phyloP scores from a whole-genome alignment of 306 rosid species.

The Cucurbita pepo region DNA sequence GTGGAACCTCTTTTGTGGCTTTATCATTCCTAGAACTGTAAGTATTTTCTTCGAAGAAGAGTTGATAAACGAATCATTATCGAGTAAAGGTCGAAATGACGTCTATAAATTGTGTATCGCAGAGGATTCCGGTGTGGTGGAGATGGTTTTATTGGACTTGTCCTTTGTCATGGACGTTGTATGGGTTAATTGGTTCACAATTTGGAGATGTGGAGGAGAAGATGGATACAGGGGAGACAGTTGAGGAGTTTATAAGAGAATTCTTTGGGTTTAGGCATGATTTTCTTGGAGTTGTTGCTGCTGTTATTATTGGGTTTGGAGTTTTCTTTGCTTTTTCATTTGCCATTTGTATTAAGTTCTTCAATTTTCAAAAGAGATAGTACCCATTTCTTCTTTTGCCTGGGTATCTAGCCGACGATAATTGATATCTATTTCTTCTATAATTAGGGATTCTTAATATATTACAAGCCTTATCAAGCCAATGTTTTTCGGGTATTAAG shows the following conservation, averaged over 20 bases:
- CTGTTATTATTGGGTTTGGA: constrained; percentile 15
- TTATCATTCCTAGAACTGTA: constrained; percentile 34
- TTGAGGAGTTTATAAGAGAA: constrained; percentile 19
- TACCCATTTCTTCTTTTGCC: background rate
- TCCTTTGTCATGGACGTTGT: constrained; percentile 15
- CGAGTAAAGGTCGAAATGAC: background rate
- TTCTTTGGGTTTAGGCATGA: constrained; percentile 27
- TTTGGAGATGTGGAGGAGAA: constrained; percentile 20
- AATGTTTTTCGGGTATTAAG: too few relatives aligned
- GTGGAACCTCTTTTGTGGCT: constrained; percentile 58
- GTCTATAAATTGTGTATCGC: background rate
- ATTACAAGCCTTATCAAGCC: too few relatives aligned
- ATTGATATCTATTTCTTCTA: background rate
- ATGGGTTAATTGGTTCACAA: constrained; percentile 11
- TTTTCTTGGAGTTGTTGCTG: constrained; percentile 24
- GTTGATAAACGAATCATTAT: too few relatives aligned
- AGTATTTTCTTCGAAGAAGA: background rate
- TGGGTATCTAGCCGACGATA: too few relatives aligned
- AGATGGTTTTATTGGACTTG: constrained; percentile 17
- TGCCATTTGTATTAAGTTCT: constrained; percentile 20
- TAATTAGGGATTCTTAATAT: too few relatives aligned
- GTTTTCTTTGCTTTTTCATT: constrained; percentile 27
- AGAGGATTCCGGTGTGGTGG: constrained; percentile 23
- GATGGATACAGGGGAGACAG: constrained; percentile 9
- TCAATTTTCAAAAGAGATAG: constrained; percentile 39